A percentile compares a stretch with the other conserved stretches of the same genome.
phyloP scores from a whole-genome alignment of 2,329 filamentous ascomycete species.

The Claviceps arundinis region DNA sequence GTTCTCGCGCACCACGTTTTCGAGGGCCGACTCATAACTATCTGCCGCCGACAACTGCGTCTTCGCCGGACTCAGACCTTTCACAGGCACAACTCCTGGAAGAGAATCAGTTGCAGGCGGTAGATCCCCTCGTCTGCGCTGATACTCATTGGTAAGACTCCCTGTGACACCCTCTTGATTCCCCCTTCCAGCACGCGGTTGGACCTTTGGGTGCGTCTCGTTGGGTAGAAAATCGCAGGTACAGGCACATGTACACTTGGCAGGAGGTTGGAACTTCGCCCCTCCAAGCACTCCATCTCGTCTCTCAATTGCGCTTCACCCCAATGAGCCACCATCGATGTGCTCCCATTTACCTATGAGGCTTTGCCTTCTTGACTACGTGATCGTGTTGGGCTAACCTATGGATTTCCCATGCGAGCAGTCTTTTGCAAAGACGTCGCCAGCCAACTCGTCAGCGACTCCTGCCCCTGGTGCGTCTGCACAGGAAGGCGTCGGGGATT shows the following conservation, averaged over 20 bases:
- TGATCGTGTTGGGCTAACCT: conserved; percentile 13
- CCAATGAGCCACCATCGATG: neutral
- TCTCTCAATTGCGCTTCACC: neutral
- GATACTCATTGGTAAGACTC: conserved; percentile 40
- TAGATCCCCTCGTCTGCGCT: conserved; percentile 44
- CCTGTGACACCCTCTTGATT: neutral
- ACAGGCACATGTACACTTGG: neutral
- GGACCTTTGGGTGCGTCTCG: neutral
- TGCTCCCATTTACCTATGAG: neutral
- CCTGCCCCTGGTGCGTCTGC: conserved; percentile 46
- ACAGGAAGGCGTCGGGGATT: conserved; percentile 39
- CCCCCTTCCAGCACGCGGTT: neutral
- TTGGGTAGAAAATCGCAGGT: neutral
- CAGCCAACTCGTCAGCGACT: conserved; percentile 32
- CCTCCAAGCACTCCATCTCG: neutral
- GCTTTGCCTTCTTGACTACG: neutral
- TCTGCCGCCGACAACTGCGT: conserved; percentile 6
- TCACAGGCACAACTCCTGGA: conserved; percentile 13
- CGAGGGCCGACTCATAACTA: conserved; percentile 8
- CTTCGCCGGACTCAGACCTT: conserved; percentile 11
- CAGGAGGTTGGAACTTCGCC: neutral
- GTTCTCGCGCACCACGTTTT: conserved; percentile 17
- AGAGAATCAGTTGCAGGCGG: conserved; percentile 50
- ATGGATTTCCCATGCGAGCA: conserved; percentile 11
- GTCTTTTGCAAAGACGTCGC: conserved; percentile 42